A percentile compares a stretch with the other conserved stretches of the same genome.
These are phyloP conservation scores for Clavariopsis aquatica DNA, from an alignment of 495 filamentous ascomycete genomes.

Conservation along the genomic window DNA sequence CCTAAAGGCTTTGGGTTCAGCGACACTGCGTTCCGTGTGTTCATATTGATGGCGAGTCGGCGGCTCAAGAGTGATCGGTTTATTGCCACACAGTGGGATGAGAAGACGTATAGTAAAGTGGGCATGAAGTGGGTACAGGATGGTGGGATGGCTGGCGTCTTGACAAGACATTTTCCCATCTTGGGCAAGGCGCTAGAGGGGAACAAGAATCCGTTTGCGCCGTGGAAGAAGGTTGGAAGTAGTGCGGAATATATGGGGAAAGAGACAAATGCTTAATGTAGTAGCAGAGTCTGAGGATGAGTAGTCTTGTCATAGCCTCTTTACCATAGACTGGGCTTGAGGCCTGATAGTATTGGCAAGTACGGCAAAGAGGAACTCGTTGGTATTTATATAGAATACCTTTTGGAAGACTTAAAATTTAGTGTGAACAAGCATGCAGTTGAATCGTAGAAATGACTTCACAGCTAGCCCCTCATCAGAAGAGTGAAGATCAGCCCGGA, in stretches of 20 bases:
- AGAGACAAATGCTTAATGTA: conserved; percentile 38
- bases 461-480: too few species aligned
- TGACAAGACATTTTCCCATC: conserved; percentile 46
- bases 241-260: conserved; percentile 40
- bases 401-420: too few species aligned
- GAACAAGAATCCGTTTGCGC: conserved; percentile 45
- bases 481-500: too few species aligned
- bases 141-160: conserved; percentile 41
- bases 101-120: conserved; percentile 45
- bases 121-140: conserved; percentile 49
- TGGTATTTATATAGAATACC: too few species aligned
- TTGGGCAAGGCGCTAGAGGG: conserved; percentile 37
- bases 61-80: conserved; percentile 49
- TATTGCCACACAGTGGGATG: conserved; percentile 42
- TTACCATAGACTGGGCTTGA: too few species aligned
- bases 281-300: too few species aligned
- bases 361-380: too few species aligned
- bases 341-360: too few species aligned
- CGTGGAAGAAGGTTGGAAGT: conserved; percentile 41
- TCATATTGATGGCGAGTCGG: conserved; percentile 26
- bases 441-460: too few species aligned
- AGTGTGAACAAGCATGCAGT: too few species aligned
- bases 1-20: conserved; percentile 48
- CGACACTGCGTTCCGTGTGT: conserved; percentile 26
- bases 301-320: too few species aligned